Evolutionary conservation across 441 rosid species (phyloP).

Genomic region (Melastoma candidum): DNA sequence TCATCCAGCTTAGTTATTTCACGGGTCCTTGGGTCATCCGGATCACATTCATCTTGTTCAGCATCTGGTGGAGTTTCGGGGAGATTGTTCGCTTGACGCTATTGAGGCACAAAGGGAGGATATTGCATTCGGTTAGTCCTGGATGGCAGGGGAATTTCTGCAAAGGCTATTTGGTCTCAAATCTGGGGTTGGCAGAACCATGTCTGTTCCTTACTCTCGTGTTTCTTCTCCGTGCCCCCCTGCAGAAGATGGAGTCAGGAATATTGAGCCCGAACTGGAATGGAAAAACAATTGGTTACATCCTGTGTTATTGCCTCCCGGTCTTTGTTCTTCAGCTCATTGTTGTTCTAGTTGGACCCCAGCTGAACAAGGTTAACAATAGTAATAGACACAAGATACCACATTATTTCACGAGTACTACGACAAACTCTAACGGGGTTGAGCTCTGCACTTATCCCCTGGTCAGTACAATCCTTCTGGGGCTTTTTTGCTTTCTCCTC

Average conservation of each 20-base stretch:
- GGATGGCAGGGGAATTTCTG: slow-evolving; percentile 88
- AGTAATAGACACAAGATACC: slow-evolving; percentile 36
- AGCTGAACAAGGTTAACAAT: slow-evolving; percentile 41
- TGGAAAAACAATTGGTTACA: slow-evolving; percentile 48
- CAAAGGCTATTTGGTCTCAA: slow-evolving; percentile 83
- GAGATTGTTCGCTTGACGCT: slow-evolving; percentile 69
- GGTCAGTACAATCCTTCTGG: slow-evolving; percentile 73
- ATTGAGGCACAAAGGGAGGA: slow-evolving; percentile 47
- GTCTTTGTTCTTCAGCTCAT: slow-evolving; percentile 73
- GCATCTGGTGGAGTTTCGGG: slow-evolving; percentile 87
- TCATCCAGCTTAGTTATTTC: slow-evolving; percentile 54
- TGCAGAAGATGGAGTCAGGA: slow-evolving; percentile 66
- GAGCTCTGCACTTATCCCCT: slow-evolving; percentile 88
- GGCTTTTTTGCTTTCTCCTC: slow-evolving; percentile 54
- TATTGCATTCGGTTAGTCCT: slow-evolving; percentile 42
- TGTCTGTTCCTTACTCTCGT: slow-evolving; percentile 78
- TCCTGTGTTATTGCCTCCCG: slow-evolving; percentile 69
- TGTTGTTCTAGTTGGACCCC: slow-evolving; percentile 55
- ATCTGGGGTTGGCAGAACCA: slow-evolving; percentile 95
- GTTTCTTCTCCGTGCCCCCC: slow-evolving; percentile 93
- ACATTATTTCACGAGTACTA: slow-evolving; percentile 46
- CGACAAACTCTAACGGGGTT: slow-evolving; percentile 22
- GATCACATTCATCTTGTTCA: slow-evolving; percentile 55
- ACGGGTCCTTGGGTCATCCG: slow-evolving; percentile 90
- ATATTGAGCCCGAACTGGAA: slow-evolving; percentile 69